phyloP scores from a whole-genome alignment of 345 rosid genomes.

The Eutrema japonicum region DNA sequence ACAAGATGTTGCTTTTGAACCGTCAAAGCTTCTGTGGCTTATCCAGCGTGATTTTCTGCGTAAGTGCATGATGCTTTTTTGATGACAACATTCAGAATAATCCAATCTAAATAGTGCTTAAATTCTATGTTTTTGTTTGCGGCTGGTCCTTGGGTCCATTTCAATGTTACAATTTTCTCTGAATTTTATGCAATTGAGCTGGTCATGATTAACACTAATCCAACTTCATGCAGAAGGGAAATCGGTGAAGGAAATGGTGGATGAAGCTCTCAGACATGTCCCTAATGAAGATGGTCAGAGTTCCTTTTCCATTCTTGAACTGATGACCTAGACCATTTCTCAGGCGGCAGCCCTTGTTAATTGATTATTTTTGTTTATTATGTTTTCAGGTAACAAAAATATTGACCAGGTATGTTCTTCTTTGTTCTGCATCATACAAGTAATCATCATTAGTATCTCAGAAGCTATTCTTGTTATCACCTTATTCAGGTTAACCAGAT shows the following conservation, averaged over 20 bases:
- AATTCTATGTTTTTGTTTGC: background rate
- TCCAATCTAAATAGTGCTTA: background rate
- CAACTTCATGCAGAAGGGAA: conserved; percentile 76
- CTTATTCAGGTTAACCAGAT: conserved; percentile 82
- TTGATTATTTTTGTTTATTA: conserved; percentile 42
- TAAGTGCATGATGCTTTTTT: conserved; percentile 50
- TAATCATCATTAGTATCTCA: conserved; percentile 32
- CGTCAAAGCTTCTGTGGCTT: conserved; percentile 97
- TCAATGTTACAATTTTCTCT: conserved; percentile 26
- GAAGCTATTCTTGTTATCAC: conserved; percentile 31
- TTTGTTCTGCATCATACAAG: conserved; percentile 17
- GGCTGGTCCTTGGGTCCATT: background rate
- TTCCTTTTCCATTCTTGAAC: conserved; percentile 26
- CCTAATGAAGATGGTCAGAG: conserved; percentile 79
- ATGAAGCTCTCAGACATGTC: conserved; percentile 87
- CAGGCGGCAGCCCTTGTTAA: conserved; percentile 23
- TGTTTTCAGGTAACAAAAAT: conserved; percentile 85
- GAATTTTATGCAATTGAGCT: conserved; percentile 13
- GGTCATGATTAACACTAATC: conserved; percentile 29
- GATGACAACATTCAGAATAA: conserved; percentile 7
- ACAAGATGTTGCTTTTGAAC: conserved; percentile 96
- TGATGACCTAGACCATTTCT: conserved; percentile 20
- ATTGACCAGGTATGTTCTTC: conserved; percentile 70
- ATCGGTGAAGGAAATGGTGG: conserved; percentile 95
- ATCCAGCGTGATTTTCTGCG: conserved; percentile 99